Evolutionary conservation across 257 asterid species (phyloP).

Genomic region (Forsythia suspensa): DNA sequence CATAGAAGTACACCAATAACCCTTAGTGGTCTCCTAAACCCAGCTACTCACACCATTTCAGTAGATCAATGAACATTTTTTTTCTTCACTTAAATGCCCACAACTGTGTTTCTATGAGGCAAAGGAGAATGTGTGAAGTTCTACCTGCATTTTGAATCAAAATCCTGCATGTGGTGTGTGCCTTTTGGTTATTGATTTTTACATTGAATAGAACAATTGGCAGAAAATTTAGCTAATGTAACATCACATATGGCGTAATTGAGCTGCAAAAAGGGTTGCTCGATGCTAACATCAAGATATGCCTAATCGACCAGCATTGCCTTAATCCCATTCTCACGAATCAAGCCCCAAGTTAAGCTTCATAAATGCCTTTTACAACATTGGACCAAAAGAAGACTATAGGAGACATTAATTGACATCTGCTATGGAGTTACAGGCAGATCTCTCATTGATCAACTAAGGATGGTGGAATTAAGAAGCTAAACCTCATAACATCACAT

Average conservation of each 20-base stretch:
- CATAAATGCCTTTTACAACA: background rate
- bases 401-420: background rate
- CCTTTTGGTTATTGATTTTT: background rate
- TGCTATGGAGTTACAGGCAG: background rate
- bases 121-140: no score
- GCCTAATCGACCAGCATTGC: background rate
- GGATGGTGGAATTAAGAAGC: background rate
- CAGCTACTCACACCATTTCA: background rate
- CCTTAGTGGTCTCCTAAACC: background rate
- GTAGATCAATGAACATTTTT: background rate
- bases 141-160: no score
- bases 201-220: background rate
- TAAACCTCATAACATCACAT: background rate
- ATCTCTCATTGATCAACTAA: background rate
- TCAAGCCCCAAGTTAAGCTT: background rate
- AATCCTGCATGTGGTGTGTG: background rate
- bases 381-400: background rate
- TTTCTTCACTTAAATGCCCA: background rate
- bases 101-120: background rate
- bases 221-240: background rate
- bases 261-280: constrained; percentile 1
- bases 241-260: background rate
- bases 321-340: background rate
- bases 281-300: background rate
- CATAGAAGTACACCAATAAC: background rate